Conservation (phyloP, 768 basidiomycete genomes). For the Naganishia antarctica region DNA sequence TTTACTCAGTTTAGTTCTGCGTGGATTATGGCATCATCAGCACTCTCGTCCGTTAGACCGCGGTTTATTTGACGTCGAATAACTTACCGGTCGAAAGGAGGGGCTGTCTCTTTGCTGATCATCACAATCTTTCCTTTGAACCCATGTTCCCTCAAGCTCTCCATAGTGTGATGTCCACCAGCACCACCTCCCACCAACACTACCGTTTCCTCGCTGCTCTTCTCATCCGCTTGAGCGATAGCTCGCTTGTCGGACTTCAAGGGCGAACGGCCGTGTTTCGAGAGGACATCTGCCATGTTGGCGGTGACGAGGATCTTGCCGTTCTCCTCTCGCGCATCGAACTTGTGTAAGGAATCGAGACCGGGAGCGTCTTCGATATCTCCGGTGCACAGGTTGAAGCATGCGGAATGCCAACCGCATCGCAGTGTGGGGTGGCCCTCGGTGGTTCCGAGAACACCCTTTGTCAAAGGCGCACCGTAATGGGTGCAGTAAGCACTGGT, state of each 20-base stretch:
- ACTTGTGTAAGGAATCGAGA: constrained; percentile 70
- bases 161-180: constrained; percentile 68
- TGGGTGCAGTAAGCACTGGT: constrained; percentile 85
- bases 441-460: constrained; percentile 45
- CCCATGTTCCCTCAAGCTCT: constrained; percentile 75
- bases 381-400: constrained; percentile 72
- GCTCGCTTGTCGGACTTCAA: constrained; percentile 25
- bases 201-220: constrained; percentile 61
- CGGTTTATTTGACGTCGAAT: no score
- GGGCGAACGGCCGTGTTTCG: constrained; percentile 63
- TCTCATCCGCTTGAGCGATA: constrained; percentile 29
- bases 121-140: constrained; percentile 73
- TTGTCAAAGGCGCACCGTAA: constrained; percentile 76
- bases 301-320: constrained; percentile 73
- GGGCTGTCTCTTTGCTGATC: constrained; percentile 69
- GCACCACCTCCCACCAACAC: constrained; percentile 83
- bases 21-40: constrained; percentile 18
- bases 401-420: constrained; percentile 85
- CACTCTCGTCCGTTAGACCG: no score
- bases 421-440: constrained; percentile 6
- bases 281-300: constrained; percentile 60
- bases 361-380: constrained; percentile 77
- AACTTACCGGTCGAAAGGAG: constrained; percentile 73
- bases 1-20: constrained; percentile 82
- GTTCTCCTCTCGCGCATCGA: constrained; percentile 59